Percentiles rank a stretch among this genome's conserved stretches.
Conservation (phyloP, 2,329 filamentous ascomycete genomes). For the Knufia petricola region DNA sequence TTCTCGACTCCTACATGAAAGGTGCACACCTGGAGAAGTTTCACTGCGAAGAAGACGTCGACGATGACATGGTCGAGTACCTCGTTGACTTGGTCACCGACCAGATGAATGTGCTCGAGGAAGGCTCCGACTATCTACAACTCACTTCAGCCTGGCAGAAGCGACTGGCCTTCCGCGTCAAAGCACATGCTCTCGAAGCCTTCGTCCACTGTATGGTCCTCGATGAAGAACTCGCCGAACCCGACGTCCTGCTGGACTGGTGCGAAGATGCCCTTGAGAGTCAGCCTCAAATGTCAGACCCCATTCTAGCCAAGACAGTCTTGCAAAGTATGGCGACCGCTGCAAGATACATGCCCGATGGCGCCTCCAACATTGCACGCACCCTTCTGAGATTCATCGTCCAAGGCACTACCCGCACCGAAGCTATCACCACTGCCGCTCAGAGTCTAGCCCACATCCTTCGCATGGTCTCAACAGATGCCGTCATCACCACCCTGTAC, state of each 20-base stretch:
- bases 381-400: slow-evolving; percentile 80
- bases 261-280: slow-evolving; percentile 74
- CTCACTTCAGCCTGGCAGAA: slow-evolving; percentile 82
- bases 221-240: slow-evolving; percentile 70
- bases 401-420: slow-evolving; percentile 61
- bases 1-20: slow-evolving; percentile 65
- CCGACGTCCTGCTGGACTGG: slow-evolving; percentile 72
- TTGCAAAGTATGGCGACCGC: slow-evolving; percentile 75
- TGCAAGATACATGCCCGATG: slow-evolving; percentile 61
- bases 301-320: slow-evolving; percentile 64
- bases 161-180: slow-evolving; percentile 73
- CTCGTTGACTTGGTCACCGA: slow-evolving; percentile 67
- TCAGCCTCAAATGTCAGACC: slow-evolving; percentile 69
- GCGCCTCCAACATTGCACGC: slow-evolving; percentile 66
- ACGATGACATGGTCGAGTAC: slow-evolving; percentile 39
- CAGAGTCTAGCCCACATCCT: slow-evolving; percentile 74
- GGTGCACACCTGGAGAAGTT: slow-evolving; percentile 37
- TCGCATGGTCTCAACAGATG: slow-evolving; percentile 76
- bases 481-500: slow-evolving; percentile 89
- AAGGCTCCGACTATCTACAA: slow-evolving; percentile 79
- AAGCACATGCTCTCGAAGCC: slow-evolving; percentile 68
- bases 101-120: slow-evolving; percentile 78
- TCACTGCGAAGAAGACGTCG: slow-evolving; percentile 24
- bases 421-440: slow-evolving; percentile 68
- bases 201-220: slow-evolving; percentile 78